phyloP scores from a whole-genome alignment of 1,139 yeast genomes.

The Arxiozyma bovina region DNA sequence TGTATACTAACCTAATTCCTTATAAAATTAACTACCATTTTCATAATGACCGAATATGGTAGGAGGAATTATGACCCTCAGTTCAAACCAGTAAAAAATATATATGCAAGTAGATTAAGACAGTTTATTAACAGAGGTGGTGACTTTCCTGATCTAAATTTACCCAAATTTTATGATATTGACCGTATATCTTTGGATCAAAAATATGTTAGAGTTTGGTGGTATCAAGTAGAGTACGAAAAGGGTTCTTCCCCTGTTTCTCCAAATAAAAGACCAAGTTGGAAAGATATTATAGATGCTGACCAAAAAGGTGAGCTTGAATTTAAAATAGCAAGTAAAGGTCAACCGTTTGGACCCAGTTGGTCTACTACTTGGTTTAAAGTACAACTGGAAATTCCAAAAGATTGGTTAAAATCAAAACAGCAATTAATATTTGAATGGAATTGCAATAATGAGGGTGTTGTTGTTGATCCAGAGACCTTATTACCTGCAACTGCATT shows the following conservation, averaged over 20 bases:
- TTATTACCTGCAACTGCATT: constrained; percentile 77
- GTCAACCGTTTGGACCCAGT: constrained; percentile 83
- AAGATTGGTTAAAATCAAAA: constrained; percentile 40
- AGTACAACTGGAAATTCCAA: constrained; percentile 53
- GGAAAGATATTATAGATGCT: constrained; percentile 52
- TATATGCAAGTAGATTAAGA: constrained; percentile 69
- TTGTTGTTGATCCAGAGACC: constrained; percentile 50
- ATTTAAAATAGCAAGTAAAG: constrained; percentile 47
- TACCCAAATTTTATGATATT: constrained; percentile 74
- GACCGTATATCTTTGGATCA: constrained; percentile 36
- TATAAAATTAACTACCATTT: not conserved
- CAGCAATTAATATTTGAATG: constrained; percentile 63
- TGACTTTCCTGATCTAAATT: constrained; percentile 56
- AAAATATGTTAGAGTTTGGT: constrained; percentile 21
- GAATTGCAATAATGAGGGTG: constrained; percentile 83
- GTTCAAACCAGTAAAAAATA: constrained; percentile 72
- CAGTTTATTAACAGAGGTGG: constrained; percentile 73
- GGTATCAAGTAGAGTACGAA: constrained; percentile 31
- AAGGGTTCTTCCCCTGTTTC: constrained; percentile 29
- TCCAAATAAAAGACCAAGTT: constrained; percentile 53
- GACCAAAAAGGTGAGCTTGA: constrained; percentile 31
- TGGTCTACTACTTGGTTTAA: constrained; percentile 97
- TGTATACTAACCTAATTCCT: not conserved
- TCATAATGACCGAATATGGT: constrained; percentile 14
- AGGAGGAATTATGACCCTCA: constrained; percentile 54